Percentiles rank a stretch among this genome's conserved stretches.
These are phyloP conservation scores for Trichothecium sympodiale DNA, from an alignment of 2,329 filamentous ascomycete genomes.

Conservation along the genomic window DNA sequence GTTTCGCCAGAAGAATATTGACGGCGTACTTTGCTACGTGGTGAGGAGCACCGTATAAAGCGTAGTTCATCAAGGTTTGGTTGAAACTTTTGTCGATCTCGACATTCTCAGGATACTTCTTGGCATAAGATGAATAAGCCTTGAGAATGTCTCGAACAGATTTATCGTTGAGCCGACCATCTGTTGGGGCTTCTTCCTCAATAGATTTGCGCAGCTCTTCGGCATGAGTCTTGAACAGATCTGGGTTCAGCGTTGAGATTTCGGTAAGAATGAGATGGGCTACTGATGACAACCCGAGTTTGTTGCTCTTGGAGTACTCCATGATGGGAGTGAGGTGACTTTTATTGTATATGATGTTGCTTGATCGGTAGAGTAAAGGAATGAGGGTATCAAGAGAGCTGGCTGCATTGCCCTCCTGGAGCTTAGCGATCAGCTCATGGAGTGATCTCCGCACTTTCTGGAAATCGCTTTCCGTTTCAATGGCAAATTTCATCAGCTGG, in stretches of 20 bases:
- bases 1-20: slow-evolving; percentile 71
- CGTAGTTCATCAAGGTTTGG: slow-evolving; percentile 72
- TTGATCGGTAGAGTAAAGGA: slow-evolving; percentile 72
- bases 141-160: slow-evolving; percentile 83
- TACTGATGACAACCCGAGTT: slow-evolving; percentile 62
- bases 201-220: slow-evolving; percentile 84
- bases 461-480: slow-evolving; percentile 80
- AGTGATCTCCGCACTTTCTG: slow-evolving; percentile 82
- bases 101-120: slow-evolving; percentile 74
- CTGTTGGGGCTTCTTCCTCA: slow-evolving; percentile 65
- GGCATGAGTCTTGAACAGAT: slow-evolving; percentile 86
- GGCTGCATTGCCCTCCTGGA: slow-evolving; percentile 50
- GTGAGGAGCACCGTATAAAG: slow-evolving; percentile 68
- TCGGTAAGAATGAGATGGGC: slow-evolving; percentile 87
- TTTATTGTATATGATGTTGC: slow-evolving; percentile 81
- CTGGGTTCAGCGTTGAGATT: slow-evolving; percentile 80
- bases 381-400: slow-evolving; percentile 67
- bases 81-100: slow-evolving; percentile 71
- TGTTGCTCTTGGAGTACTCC: slow-evolving; percentile 74
- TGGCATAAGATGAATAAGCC: slow-evolving; percentile 84
- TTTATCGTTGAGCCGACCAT: slow-evolving; percentile 55
- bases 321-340: slow-evolving; percentile 89
- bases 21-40: slow-evolving; percentile 89
- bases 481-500: slow-evolving; percentile 77
- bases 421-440: slow-evolving; percentile 75